Evolutionary conservation across 768 basidiomycete genomes (phyloP), one percentile per base, ranked within the genome.

Genomic region (Pleurotus eryngii): DNA sequence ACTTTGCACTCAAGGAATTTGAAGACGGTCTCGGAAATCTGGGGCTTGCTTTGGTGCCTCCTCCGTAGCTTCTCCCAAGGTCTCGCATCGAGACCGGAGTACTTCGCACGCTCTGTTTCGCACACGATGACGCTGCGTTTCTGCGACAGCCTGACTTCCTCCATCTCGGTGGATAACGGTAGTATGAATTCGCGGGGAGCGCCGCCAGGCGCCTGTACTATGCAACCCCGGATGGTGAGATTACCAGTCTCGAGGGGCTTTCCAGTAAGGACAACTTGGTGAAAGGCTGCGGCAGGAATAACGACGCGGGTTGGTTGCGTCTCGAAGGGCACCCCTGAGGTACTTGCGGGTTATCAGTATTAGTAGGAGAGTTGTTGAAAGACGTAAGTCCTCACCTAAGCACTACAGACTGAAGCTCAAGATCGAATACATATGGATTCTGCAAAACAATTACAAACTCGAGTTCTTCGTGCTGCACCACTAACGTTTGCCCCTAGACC

Each of bases 361-460:
- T 50, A 22, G 51, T n/a, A 8, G 15, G 9, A 15, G 47, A 61
- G 61, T n/a, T 55, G 27, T 42, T 11, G 50, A 30, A 7, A 59
- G 35, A 11, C 43, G 40, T 20, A 42, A 22, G n/a, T 54, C 5
- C 72, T 60, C 60, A 94, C 95, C 94, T 92, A 14, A 98, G 73
- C 4, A 84, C 82, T 38, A 98, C 68, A 62, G 84, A 86, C 57
- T 92, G 86, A 15, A 98, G 71, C 60, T 98, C 94, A 11, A 99
- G 77, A 59, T 95, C 92, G 69, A 98, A 96, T 3, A 92, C 82
- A 69, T 88, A 96, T 1, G 94, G 92, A 69, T 99, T 99, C 57
- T 85, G 84, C n/a, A 99, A 72, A 18, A 88, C 87, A 46, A 98
- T 76, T 6, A 86, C 79, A 62, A 98, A 81, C 63, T 98, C 95